Percentiles rank a stretch among this genome's conserved stretches.
Evolutionary conservation across 495 filamentous ascomycete genomes (phyloP).

Genomic region (Aspergillus diversus): DNA sequence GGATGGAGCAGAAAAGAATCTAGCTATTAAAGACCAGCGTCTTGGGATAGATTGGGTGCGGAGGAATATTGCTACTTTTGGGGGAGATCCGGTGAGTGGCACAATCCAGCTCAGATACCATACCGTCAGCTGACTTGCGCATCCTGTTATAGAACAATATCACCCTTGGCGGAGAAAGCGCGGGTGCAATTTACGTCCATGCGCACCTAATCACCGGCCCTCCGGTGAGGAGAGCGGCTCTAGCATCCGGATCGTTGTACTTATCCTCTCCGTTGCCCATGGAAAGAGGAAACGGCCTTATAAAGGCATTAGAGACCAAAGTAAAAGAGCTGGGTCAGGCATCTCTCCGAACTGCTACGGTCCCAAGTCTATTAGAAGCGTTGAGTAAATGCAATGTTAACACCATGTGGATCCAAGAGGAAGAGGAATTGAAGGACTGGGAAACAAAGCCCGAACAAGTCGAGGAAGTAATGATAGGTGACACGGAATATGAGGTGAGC

Average conservation of each 20-base stretch:
- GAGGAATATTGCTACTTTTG: conserved; percentile 61
- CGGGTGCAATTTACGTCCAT: conserved; percentile 44
- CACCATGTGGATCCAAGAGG: conserved; percentile 46
- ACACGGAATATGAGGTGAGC: conserved; percentile 44
- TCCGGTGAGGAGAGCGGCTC: conserved; percentile 38
- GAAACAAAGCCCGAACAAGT: conserved; percentile 37
- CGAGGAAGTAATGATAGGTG: conserved; percentile 46
- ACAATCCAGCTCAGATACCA: not conserved
- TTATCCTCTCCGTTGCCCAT: conserved; percentile 40
- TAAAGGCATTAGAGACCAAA: conserved; percentile 34
- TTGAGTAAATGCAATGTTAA: conserved; percentile 43
- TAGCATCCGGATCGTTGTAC: conserved; percentile 43
- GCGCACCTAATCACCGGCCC: conserved; percentile 43
- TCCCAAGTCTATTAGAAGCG: conserved; percentile 32
- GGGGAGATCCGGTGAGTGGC: conserved; percentile 59
- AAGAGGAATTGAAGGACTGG: conserved; percentile 37
- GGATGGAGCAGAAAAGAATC: conserved; percentile 54
- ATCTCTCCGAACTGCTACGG: conserved; percentile 34
- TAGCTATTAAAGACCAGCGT: conserved; percentile 68
- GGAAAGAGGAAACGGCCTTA: conserved; percentile 34
- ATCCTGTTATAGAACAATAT: conserved; percentile 33
- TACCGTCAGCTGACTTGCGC: no score
- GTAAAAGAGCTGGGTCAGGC: conserved; percentile 34
- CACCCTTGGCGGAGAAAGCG: conserved; percentile 44
- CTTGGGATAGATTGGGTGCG: conserved; percentile 66